Conservation (phyloP, 768 basidiomycete genomes). For the Tephrocybe rancida region DNA sequence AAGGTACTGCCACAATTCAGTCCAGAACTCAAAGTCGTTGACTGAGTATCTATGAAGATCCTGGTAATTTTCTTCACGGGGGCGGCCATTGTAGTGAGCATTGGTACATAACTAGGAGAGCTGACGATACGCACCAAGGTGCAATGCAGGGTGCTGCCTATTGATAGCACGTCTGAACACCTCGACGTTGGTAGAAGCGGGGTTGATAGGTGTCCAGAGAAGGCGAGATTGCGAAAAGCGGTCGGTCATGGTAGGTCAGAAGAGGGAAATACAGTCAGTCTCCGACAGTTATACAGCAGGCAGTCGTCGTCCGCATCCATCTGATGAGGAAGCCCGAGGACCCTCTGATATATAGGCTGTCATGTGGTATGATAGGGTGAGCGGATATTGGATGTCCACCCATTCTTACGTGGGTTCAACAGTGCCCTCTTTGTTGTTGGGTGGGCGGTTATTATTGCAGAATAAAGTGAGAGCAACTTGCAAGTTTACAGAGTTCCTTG, state of each 20-base stretch:
- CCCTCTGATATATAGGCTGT: too few species aligned
- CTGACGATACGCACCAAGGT: slow-evolving; percentile 35
- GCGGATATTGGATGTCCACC: too few species aligned
- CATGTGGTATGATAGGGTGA: too few species aligned
- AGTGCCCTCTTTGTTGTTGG: too few species aligned
- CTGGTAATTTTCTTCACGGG: slow-evolving; percentile 52
- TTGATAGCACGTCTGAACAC: slow-evolving; percentile 59
- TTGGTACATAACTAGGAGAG: background rate
- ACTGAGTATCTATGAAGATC: slow-evolving; percentile 71
- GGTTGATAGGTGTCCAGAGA: slow-evolving; percentile 53
- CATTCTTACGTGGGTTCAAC: too few species aligned
- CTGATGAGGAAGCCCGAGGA: too few species aligned
- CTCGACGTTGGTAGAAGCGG: slow-evolving; percentile 46
- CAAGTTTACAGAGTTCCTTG: too few species aligned
- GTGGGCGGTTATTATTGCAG: too few species aligned
- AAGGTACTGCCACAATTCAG: slow-evolving; percentile 64
- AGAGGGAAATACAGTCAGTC: too few species aligned
- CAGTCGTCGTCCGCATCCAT: too few species aligned
- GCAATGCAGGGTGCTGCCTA: slow-evolving; percentile 51
- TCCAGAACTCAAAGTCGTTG: slow-evolving; percentile 63
- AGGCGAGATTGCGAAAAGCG: slow-evolving; percentile 32
- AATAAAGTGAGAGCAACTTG: too few species aligned
- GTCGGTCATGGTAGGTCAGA: background rate
- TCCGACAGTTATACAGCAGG: background rate
- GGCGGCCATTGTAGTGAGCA: background rate